Conservation (phyloP, 306 rosid genomes). For the Trichosanthes truncata region DNA sequence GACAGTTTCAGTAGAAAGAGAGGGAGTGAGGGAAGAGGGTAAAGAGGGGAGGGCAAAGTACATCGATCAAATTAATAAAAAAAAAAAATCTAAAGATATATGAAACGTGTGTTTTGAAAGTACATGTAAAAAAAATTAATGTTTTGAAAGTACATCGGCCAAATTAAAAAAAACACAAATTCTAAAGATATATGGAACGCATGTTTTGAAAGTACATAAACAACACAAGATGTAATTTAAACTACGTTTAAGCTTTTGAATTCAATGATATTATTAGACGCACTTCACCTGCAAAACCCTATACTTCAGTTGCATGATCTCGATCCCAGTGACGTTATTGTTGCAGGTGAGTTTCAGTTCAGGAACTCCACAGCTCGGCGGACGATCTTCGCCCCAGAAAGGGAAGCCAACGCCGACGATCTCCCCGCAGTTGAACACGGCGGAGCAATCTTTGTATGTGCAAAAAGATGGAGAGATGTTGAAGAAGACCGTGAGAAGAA, state of each 20-base stretch:
- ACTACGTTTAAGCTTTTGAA: background rate
- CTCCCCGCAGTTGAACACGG: background rate
- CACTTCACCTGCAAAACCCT: background rate
- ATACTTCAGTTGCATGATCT: background rate
- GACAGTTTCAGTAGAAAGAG: no score
- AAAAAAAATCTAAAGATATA: no score
- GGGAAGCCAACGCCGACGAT: background rate
- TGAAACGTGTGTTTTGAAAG: no score
- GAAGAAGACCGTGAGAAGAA: background rate
- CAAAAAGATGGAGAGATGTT: background rate
- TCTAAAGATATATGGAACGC: no score
- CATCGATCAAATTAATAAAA: no score
- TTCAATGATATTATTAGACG: background rate
- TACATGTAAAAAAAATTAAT: no score
- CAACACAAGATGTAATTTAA: no score
- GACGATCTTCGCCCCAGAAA: slow-evolving; percentile 7
- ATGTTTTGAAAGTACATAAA: no score
- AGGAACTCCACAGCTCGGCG: background rate
- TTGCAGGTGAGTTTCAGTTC: slow-evolving; percentile 5
- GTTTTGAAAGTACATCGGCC: no score
- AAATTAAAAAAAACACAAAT: no score
- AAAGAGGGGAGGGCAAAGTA: no score
- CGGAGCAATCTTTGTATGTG: background rate
- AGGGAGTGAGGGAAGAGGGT: no score
- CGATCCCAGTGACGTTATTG: background rate